Conservation (phyloP, 164 flowering plant species). For the Aristolochia fimbriata region DNA sequence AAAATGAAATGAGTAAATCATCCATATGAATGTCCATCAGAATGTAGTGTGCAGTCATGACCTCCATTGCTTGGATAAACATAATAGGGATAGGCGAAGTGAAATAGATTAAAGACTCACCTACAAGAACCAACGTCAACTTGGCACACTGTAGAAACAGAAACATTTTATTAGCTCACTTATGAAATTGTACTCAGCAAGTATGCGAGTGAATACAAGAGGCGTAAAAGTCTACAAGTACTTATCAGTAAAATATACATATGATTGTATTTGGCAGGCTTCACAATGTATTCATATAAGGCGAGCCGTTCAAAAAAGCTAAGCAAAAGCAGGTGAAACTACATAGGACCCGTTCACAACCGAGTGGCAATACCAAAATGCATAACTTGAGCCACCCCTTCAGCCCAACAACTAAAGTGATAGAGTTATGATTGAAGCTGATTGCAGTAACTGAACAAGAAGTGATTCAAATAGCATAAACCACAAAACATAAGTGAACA, state of each 20-base stretch:
- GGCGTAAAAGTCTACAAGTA: too few relatives aligned
- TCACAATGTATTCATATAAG: too few relatives aligned
- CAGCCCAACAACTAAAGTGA: too few relatives aligned
- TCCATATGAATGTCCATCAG: background rate
- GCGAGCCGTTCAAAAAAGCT: too few relatives aligned
- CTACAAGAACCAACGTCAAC: constrained; percentile 65
- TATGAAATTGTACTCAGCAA: too few relatives aligned
- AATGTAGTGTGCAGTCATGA: background rate
- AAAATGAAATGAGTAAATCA: background rate
- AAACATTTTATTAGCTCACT: background rate
- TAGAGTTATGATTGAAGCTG: too few relatives aligned
- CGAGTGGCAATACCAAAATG: too few relatives aligned
- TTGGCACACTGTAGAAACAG: constrained; percentile 68
- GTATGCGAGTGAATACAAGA: background rate
- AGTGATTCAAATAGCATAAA: background rate
- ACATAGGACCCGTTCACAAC: too few relatives aligned
- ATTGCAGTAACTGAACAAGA: background rate
- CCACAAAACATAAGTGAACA: background rate
- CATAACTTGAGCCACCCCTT: too few relatives aligned
- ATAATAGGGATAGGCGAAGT: background rate
- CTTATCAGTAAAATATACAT: too few relatives aligned
- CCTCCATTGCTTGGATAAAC: background rate
- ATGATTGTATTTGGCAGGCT: too few relatives aligned
- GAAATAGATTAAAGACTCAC: constrained; percentile 28
- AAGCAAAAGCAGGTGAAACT: too few relatives aligned